Conservation (phyloP, 352 stramenopile genomes). For the Phytophthora quininea region DNA sequence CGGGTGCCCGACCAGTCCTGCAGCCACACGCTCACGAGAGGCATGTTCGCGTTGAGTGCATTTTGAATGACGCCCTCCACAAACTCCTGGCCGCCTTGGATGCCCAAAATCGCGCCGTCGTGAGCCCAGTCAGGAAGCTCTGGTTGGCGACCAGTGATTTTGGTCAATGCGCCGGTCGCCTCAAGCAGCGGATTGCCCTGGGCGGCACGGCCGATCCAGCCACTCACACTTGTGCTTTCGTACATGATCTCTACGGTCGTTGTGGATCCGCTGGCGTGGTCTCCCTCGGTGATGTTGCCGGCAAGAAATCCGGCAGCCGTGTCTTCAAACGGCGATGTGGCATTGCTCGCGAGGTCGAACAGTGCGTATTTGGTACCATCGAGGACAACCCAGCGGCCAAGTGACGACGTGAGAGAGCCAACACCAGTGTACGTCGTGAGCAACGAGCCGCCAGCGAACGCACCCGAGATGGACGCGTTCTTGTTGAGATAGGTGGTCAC, state of each 20-base stretch:
- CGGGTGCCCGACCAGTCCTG: slow-evolving; percentile 31
- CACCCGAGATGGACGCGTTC: slow-evolving; percentile 27
- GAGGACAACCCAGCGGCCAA: slow-evolving; percentile 30
- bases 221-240: slow-evolving; percentile 17
- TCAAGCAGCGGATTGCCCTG: slow-evolving; percentile 27
- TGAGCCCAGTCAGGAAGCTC: slow-evolving; percentile 28
- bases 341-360: slow-evolving; percentile 30
- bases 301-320: slow-evolving; percentile 28
- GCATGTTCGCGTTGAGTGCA: slow-evolving; percentile 23
- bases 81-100: slow-evolving; percentile 34
- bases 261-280: slow-evolving; percentile 16
- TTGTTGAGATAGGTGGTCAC: slow-evolving; percentile 34
- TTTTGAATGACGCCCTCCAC: slow-evolving; percentile 30
- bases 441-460: slow-evolving; percentile 25
- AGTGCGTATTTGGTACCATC: slow-evolving; percentile 31
- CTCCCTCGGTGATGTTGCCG: slow-evolving; percentile 27
- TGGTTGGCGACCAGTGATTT: slow-evolving; percentile 26
- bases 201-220: slow-evolving; percentile 26
- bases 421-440: slow-evolving; percentile 33
- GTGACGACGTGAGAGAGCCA: slow-evolving; percentile 21
- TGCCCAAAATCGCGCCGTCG: slow-evolving; percentile 32
- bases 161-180: slow-evolving; percentile 23
- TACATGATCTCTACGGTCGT: slow-evolving; percentile 33
- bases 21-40: slow-evolving; percentile 28
- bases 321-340: slow-evolving; percentile 28